Evolutionary conservation across 163 green algal genomes (phyloP), one percentile per base, ranked within the genome.

Genomic region (Chlamydomonas reinhardtii): DNA sequence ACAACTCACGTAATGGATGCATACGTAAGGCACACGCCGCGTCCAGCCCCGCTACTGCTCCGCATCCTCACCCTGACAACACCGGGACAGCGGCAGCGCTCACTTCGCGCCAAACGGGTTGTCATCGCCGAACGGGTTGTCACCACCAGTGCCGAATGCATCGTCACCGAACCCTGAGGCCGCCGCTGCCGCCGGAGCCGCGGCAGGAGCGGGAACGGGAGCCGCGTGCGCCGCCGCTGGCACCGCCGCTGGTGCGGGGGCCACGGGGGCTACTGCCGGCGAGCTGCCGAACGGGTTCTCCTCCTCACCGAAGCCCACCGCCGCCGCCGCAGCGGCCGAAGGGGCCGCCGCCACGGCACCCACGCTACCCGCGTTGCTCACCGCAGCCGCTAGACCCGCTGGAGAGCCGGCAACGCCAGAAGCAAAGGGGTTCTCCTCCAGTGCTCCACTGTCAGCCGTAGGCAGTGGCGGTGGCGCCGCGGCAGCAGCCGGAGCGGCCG

Each of bases 351-450:
- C 2, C 9, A 4, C 59, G 59, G 5, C 39, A 8, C 39, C 39
- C 39, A 48, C 39, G 39, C 39, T 48, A 8, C 59, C 59, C 2
- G 59, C 59, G 59, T 22, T 66, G 5, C 59, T 22, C 24, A 71
- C 1, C 2, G 70, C 70, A 15, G 70, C 32, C 9, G 35, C 70
- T 16, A 27, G 37, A 14, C 48, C 61, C 20, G 37, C 37, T 27
- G 48, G 9, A 9, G 29, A 39, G 66, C 31, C 34, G 62, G 11
- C 25, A 12, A 62, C 78, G 9, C 22, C 31, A 12, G n/a, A n/a
- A n/a, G 78, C 81, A 56, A 73, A 79, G 39, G 81, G 70, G 70
- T 79, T 87, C 5, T 35, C 56, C 9, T 56, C 66, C 12, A 79
- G 56, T 2, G 70, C 16, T 0, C 70, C 81, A 35, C 70, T 81